phyloP scores from a whole-genome alignment of 495 filamentous ascomycete species.

The Penicillium subrubescens region DNA sequence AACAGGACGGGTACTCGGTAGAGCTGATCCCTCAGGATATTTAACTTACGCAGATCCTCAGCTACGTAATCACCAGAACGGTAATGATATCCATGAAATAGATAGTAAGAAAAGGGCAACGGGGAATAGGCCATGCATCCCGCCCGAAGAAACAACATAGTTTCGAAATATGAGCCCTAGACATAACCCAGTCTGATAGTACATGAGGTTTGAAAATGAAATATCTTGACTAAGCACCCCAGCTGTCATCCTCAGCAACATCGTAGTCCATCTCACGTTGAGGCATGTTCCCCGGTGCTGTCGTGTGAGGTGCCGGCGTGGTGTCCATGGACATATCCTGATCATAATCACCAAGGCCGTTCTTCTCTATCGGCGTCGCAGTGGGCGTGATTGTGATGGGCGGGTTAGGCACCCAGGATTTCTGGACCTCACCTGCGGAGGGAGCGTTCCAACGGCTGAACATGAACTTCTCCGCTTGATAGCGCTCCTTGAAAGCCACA shows the following conservation, averaged over 20 bases:
- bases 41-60: not conserved
- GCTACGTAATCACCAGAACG: not conserved
- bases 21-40: conserved; percentile 32
- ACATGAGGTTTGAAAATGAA: conserved; percentile 11
- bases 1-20: conserved; percentile 31
- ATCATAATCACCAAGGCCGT: conserved; percentile 32
- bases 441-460: conserved; percentile 68
- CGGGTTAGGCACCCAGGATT: conserved; percentile 67
- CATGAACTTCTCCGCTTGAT: conserved; percentile 85
- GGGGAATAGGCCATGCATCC: conserved; percentile 3
- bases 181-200: conserved; percentile 8
- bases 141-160: conserved; percentile 2
- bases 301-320: conserved; percentile 20
- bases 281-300: conserved; percentile 13
- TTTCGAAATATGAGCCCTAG: conserved; percentile 9
- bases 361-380: conserved; percentile 28
- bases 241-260: conserved; percentile 56
- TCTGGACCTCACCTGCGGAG: conserved; percentile 72
- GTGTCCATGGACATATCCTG: conserved; percentile 46
- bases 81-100: not conserved
- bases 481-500: conserved; percentile 87
- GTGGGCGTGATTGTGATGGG: conserved; percentile 28
- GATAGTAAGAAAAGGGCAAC: not conserved
- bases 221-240: conserved; percentile 30
- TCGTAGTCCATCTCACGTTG: conserved; percentile 51